Evolutionary conservation across 202 grass and related monocot species (phyloP).

Genomic region (Setaria italica): DNA sequence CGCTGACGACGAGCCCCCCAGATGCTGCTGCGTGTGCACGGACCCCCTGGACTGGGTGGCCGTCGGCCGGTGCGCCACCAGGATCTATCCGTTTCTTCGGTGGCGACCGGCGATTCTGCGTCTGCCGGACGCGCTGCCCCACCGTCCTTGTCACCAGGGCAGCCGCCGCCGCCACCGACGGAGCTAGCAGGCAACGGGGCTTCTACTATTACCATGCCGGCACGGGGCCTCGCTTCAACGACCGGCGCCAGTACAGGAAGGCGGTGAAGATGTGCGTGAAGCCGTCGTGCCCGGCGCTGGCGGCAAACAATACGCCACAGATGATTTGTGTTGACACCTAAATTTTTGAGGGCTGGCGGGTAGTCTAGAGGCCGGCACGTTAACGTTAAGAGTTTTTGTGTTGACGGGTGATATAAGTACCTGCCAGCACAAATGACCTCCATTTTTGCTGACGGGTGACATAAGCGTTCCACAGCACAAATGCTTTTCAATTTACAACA

Average conservation of each 20-base stretch:
- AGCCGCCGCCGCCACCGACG: accelerated
- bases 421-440: too few species aligned
- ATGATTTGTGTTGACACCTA: too few species aligned
- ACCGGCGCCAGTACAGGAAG: not conserved
- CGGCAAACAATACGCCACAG: too few species aligned
- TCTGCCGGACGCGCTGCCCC: not conserved
- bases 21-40: conserved; percentile 13
- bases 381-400: too few species aligned
- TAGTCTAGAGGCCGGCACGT: too few species aligned
- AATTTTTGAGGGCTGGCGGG: too few species aligned
- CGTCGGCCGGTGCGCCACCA: not conserved
- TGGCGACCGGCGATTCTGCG: not conserved
- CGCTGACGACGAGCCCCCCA: not conserved
- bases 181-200: not conserved
- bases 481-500: too few species aligned
- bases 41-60: not conserved
- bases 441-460: too few species aligned
- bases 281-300: not conserved
- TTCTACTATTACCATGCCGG: not conserved
- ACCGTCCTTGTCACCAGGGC: not conserved
- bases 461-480: too few species aligned
- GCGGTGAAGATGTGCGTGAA: not conserved
- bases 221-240: not conserved
- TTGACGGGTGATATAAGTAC: too few species aligned
- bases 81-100: not conserved